Evolutionary conservation across 495 filamentous ascomycete genomes (phyloP), one percentile per base, ranked within the genome.

Genomic region (Aspergillus sclerotioniger): DNA sequence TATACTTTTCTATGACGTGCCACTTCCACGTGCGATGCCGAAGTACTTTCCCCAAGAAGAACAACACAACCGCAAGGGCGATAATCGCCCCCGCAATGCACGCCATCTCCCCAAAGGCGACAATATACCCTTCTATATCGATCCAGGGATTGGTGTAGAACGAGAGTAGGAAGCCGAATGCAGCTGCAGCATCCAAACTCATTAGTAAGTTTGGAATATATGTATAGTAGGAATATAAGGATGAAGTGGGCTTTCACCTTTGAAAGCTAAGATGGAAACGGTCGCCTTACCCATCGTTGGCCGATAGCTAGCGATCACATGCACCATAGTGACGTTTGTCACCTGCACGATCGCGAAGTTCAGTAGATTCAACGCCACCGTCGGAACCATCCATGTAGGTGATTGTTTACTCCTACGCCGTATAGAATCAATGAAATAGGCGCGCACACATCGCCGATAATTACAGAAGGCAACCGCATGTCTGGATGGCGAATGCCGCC

Each of bases 61-160:
- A 83, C 15, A 83, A 66, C 3, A 76, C 75, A 29, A 79, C 64
- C 61, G 63, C 70, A 41, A 73, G 56, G 1, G 79, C 45, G 7
- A 82, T 61, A 44, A 79, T 61, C 7, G 56, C 62, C 0, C 72
- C 74, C 37, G 75, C 65, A 39, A 83, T 81, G 21, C 74, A 76
- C 2, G 79, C 82, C 80, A 84, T 84, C 37, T 73, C 65, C 9
- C 81, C 79, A 60, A 77, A 84, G 8, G 80, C 79, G 56, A 73
- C 66, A 21, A 68, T 54, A 48, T 84, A 84, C 1, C 81, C 81
- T 4, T 71, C 66, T 54, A 73, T 52, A n/a, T 70, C 67, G n/a
- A 81, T 76, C 82, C 81, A 83, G 0, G 77, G 79, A 53, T 83
- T 85, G 10, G 80, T 84, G 64, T 83, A 84, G 51, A 84, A 84